Base-by-base conservation (phyloP, 768 basidiomycete species). In the Leccinellum albellum region DNA sequence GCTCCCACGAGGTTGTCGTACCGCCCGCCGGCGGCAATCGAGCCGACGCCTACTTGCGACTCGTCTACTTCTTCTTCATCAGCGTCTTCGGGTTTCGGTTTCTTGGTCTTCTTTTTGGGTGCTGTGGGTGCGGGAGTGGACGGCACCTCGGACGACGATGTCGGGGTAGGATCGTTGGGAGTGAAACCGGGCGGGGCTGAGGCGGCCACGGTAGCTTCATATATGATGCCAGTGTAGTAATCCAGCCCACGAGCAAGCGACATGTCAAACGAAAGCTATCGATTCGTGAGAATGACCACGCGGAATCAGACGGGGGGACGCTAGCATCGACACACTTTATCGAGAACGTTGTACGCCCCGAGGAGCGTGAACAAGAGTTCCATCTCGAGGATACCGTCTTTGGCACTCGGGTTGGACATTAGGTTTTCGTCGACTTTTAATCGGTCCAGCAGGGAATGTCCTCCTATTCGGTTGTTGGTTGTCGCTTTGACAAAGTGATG, bases 171-270 rank as follows among this genome's bases (percentile, higher is more conserved):
- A 1, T 81, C 80, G 61, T 82, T 78, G 50, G 83, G 74, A 31
- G 76, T 62, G 75, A 93, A 86, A 3, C 85, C 86, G 0, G 96
- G 95, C 2, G 96, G 94, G 0, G 95, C 95, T 9, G 95, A 98
- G 1, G 87, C 91, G 67, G 92, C 94, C 40, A 94, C 91, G 59
- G 91, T 83, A 44, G 93, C 97, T 74, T 99, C 96, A 74, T 96
- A 98, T 70, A 98, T 98, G 66, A 99, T 87, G 17, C 97, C 97
- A 2, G 96, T 99, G 74, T 99, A 98, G 74, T 99, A 98, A 72
- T 98, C 97, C 21, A 98, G 82, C 37, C 96, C 96, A 31, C 96
- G 88, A n/a, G 96, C 96, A 14, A 99, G 84, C 2, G 94, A 97
- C 61, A 98, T 82, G 73, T 99, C 96, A 68, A 99, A 98, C 3